A percentile compares a stretch with the other conserved stretches of the same genome.
phyloP scores from a whole-genome alignment of 768 basidiomycete genomes.

The Suillus luteus region DNA sequence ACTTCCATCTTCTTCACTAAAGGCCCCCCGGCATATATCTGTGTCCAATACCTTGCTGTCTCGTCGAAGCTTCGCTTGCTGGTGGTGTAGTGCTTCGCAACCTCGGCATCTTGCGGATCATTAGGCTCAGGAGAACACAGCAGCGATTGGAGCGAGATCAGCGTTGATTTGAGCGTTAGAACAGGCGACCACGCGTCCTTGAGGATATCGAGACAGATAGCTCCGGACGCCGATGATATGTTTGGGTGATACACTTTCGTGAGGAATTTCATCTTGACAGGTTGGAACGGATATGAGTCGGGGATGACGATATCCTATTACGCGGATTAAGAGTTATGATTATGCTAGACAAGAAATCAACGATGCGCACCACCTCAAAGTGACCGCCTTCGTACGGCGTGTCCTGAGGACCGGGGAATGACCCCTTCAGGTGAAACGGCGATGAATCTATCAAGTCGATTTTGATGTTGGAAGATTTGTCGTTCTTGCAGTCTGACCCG shows the following conservation, averaged over 20 bases:
- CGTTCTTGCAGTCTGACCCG: slow-evolving; percentile 86
- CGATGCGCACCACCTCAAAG: slow-evolving; percentile 79
- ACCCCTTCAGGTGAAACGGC: slow-evolving; percentile 89
- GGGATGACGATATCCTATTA: slow-evolving; percentile 88
- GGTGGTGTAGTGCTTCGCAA: slow-evolving; percentile 95
- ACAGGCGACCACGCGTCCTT: slow-evolving; percentile 96
- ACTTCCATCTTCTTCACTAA: slow-evolving; percentile 40
- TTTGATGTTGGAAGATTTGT: slow-evolving; percentile 83
- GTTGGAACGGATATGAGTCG: slow-evolving; percentile 88
- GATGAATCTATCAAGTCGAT: slow-evolving; percentile 89
- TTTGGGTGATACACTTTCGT: slow-evolving; percentile 98
- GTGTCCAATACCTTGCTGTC: slow-evolving; percentile 93
- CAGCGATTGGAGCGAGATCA: slow-evolving; percentile 92
- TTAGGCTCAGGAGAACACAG: slow-evolving; percentile 93
- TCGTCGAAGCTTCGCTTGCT: slow-evolving; percentile 86
- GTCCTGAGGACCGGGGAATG: slow-evolving; percentile 88
- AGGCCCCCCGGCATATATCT: slow-evolving; percentile 84
- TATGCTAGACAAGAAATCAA: slow-evolving; percentile 13
- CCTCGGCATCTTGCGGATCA: slow-evolving; percentile 97
- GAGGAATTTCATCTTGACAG: slow-evolving; percentile 98
- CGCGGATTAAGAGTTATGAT: slow-evolving; percentile 9
- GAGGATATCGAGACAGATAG: slow-evolving; percentile 87
- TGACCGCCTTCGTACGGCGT: slow-evolving; percentile 93
- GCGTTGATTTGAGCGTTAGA: slow-evolving; percentile 91
- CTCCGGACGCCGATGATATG: slow-evolving; percentile 90